Evolutionary conservation across 2,329 filamentous ascomycete genomes (phyloP).

Genomic region (Aspergillus jensenii): DNA sequence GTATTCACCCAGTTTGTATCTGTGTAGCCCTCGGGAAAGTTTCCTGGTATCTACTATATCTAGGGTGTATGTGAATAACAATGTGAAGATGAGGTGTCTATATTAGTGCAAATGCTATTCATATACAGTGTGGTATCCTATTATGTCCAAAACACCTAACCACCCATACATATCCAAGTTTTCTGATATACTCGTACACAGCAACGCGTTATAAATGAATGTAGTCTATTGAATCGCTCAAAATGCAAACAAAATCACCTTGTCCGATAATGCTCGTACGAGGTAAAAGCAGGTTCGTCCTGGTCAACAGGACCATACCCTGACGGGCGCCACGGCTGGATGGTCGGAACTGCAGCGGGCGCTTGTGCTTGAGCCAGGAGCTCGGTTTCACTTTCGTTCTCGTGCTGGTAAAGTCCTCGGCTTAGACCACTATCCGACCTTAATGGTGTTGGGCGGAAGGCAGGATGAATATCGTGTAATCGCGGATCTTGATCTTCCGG

Average conservation of each 20-base stretch:
- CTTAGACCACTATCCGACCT: constrained; percentile 23
- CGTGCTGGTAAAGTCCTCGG: constrained; percentile 32
- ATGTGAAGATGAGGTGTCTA: background rate
- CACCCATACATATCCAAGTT: background rate
- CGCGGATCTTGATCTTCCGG: constrained; percentile 27
- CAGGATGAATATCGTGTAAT: constrained; percentile 33
- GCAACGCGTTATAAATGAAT: background rate
- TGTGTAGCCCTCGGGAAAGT: too few relatives aligned
- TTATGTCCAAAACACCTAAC: constrained; percentile 5
- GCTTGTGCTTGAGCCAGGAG: constrained; percentile 39
- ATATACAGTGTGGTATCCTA: constrained; percentile 9
- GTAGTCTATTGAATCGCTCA: constrained; percentile 5
- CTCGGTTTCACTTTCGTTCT: constrained; percentile 41
- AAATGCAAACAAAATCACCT: constrained; percentile 15
- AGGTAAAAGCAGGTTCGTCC: constrained; percentile 33
- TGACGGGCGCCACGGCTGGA: constrained; percentile 36
- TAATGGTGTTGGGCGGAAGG: constrained; percentile 34
- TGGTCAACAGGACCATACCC: constrained; percentile 41
- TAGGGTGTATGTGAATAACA: background rate
- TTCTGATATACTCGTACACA: background rate
- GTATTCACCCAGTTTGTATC: background rate
- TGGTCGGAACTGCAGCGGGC: constrained; percentile 20
- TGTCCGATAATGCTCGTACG: constrained; percentile 36
- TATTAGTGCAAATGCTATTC: background rate
- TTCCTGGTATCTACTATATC: too few relatives aligned